These are phyloP conservation scores for Rickenella mellea DNA, from an alignment of 768 basidiomycete genomes.

Conservation along the genomic window DNA sequence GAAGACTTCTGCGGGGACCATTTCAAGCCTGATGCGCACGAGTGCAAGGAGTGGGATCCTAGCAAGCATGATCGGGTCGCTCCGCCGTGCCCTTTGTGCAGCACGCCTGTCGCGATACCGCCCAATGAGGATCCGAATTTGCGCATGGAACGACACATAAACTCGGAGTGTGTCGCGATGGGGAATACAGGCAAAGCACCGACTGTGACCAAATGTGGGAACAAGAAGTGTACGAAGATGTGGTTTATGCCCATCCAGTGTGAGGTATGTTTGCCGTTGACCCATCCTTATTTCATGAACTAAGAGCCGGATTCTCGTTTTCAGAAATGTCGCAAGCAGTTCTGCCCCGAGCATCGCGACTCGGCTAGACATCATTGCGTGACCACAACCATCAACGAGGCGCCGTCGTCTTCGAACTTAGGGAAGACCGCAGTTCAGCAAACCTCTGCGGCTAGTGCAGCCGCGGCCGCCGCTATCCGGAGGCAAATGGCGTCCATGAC, in stretches of 20 bases:
- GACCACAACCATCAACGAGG: constrained; percentile 13
- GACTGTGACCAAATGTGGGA: constrained; percentile 49
- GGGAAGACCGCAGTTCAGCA: constrained; percentile 6
- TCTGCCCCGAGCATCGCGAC: constrained; percentile 74
- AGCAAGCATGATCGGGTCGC: neutral
- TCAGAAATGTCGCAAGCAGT: constrained; percentile 64
- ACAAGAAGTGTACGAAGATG: constrained; percentile 59
- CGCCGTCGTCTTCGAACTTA: constrained; percentile 1
- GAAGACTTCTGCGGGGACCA: constrained; percentile 70
- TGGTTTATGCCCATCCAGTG: constrained; percentile 69
- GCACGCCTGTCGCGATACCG: constrained; percentile 63
- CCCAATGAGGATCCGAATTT: constrained; percentile 73
- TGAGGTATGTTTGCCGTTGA: constrained; percentile 38
- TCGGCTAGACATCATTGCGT: constrained; percentile 49
- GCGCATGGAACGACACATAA: constrained; percentile 72
- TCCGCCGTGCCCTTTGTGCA: constrained; percentile 63
- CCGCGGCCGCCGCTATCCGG: constrained; percentile 30
- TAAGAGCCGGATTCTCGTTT: neutral
- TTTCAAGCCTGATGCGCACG: constrained; percentile 59
- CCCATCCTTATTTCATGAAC: constrained; percentile 1
- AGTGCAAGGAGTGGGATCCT: constrained; percentile 55
- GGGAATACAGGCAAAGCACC: constrained; percentile 46
- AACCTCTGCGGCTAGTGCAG: constrained; percentile 13
- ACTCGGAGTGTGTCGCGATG: constrained; percentile 54
- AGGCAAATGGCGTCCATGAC: constrained; percentile 34